Evolutionary conservation across 2,329 filamentous ascomycete genomes (phyloP).

Genomic region (Cyphellophora europaea): DNA sequence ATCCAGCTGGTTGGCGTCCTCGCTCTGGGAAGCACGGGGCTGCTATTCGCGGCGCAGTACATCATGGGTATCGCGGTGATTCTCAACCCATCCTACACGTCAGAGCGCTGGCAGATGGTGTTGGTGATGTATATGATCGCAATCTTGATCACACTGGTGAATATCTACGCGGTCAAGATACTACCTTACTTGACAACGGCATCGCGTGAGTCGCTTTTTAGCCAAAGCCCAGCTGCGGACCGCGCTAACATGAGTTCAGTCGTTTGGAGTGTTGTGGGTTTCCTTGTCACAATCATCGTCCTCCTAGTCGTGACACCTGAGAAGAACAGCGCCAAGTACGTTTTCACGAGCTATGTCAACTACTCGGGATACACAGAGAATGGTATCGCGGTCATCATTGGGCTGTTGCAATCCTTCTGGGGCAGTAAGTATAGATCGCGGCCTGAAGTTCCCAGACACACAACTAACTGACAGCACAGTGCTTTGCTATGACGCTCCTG

Average conservation of each 20-base stretch:
- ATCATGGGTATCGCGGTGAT: conserved; percentile 46
- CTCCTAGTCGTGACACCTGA: conserved; percentile 45
- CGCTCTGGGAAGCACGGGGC: conserved; percentile 28
- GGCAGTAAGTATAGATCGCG: conserved; percentile 27
- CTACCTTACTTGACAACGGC: conserved; percentile 42
- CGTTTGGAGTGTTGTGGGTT: conserved; percentile 45
- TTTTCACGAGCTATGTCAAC: conserved; percentile 43
- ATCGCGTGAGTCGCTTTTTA: conserved; percentile 29
- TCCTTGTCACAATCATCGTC: conserved; percentile 42
- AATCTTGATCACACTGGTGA: conserved; percentile 34
- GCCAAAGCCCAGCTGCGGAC: not conserved
- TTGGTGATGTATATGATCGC: conserved; percentile 43
- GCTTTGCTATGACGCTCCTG: conserved; percentile 19
- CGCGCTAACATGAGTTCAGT: conserved; percentile 6
- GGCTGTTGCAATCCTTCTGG: too few relatives aligned
- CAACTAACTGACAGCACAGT: conserved; percentile 14
- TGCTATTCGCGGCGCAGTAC: conserved; percentile 37
- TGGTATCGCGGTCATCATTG: conserved; percentile 43
- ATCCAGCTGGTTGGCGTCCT: conserved; percentile 6
- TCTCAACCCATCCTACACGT: conserved; percentile 40
- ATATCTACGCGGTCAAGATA: conserved; percentile 41
- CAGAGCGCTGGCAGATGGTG: conserved; percentile 48
- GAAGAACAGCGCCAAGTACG: conserved; percentile 45
- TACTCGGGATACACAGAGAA: conserved; percentile 42
- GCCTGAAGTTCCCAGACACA: not conserved